phyloP scores from a whole-genome alignment of 495 filamentous ascomycete species.

The Amniculicola lignicola region DNA sequence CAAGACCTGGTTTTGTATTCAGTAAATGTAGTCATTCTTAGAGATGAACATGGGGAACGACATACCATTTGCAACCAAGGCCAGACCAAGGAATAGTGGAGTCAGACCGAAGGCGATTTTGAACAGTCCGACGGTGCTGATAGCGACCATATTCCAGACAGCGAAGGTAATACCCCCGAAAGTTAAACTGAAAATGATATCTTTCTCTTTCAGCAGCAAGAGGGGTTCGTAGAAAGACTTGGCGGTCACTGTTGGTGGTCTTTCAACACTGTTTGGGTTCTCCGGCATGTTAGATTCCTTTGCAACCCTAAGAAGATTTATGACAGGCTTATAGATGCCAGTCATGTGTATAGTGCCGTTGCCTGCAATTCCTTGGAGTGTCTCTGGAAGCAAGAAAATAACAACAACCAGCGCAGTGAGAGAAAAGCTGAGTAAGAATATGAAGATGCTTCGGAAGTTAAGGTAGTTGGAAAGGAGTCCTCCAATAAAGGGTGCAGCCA shows the following conservation, averaged over 20 bases:
- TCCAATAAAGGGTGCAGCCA: slow-evolving; percentile 9
- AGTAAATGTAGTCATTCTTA: background rate
- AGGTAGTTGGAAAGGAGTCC: slow-evolving; percentile 4
- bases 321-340: slow-evolving; percentile 14
- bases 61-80: slow-evolving; percentile 46
- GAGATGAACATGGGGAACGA: background rate
- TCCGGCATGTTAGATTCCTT: slow-evolving; percentile 2
- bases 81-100: slow-evolving; percentile 44
- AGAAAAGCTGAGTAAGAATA: slow-evolving; percentile 4
- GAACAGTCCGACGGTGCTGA: slow-evolving; percentile 47
- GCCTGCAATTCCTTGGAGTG: slow-evolving; percentile 17
- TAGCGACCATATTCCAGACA: slow-evolving; percentile 54
- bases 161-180: slow-evolving; percentile 50
- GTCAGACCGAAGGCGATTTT: slow-evolving; percentile 41
- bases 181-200: slow-evolving; percentile 47
- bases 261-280: background rate
- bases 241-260: background rate
- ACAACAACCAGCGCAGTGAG: background rate
- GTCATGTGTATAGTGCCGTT: slow-evolving; percentile 11
- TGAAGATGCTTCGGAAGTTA: slow-evolving; percentile 10
- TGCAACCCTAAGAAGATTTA: background rate
- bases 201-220: slow-evolving; percentile 45
- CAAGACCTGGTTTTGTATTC: background rate
- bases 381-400: slow-evolving; percentile 24
- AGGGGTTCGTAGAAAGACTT: slow-evolving; percentile 36